Base-by-base conservation (phyloP, 495 filamentous ascomycete genomes). In the Lasiosphaeris hirsuta region DNA sequence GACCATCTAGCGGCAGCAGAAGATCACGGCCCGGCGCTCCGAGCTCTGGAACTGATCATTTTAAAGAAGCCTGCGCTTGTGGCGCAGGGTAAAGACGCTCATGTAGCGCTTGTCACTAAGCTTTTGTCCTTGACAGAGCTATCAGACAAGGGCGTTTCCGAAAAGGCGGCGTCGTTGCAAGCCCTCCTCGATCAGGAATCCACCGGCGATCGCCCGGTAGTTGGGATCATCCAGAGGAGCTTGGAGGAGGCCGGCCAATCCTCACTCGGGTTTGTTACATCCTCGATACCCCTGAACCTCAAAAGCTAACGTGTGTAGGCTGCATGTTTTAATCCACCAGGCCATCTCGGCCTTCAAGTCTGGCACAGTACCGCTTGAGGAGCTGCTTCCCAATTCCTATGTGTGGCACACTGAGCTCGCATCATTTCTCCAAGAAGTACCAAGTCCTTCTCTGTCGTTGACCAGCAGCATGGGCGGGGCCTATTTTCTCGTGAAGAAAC, bases 381-480 rank as follows among this genome's bases (percentile, higher is more conserved):
- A 69, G 7, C 52, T 82, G 11, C 67, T 81, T 44, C 81, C 81
- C 10, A 76, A 67, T 37, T 63, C 63, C 9, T 60, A 61, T 1
- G 50, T 65, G 15, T 84, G 81, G 81, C 65, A 62, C 56, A 39
- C 67, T 4, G 69, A 75, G 41, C 60, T 96, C n/a, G 59, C 51
- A 0, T 76, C 73, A 2, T 85, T 93, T 63, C 73, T 94, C 13
- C 67, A 77, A 38, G 64, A 75, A 6, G 62, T 74, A 18, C 85
- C 88, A 11, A 81, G 80, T 42, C 72, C 77, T 11, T 86, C 88
- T 8, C 68, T 92, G 6, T 82, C 89, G 8, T 79, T 95, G 7
- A 88, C 87, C 5, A 90, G 84, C 65, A 78, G 82, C 9, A 69
- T 96, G 17, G 83, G 81, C 6, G 90, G 90, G 11, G 80, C 80